Percentiles rank a stretch among this genome's conserved stretches.
These are phyloP conservation scores for Schizosaccharomyces japonicus DNA, from an alignment of 805 yeast genomes.

Conservation along the genomic window DNA sequence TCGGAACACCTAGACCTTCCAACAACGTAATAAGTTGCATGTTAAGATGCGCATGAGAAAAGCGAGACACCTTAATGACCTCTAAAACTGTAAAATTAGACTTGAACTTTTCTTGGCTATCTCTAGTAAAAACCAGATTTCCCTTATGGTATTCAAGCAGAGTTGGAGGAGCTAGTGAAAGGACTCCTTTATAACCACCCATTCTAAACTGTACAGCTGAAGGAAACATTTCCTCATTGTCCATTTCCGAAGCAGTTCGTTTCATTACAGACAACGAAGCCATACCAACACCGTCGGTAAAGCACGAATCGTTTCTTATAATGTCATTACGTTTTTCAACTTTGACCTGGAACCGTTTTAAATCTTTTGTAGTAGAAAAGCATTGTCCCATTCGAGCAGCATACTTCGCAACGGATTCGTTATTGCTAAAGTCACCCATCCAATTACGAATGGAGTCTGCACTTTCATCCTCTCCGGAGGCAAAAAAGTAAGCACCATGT, in stretches of 20 bases:
- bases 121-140: slow-evolving; percentile 2
- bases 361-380: not conserved
- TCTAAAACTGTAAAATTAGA: not conserved
- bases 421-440: slow-evolving; percentile 3
- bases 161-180: slow-evolving; percentile 3
- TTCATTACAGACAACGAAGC: slow-evolving; percentile 6
- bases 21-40: slow-evolving; percentile 6
- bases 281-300: slow-evolving; percentile 8
- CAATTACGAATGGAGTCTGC: not conserved
- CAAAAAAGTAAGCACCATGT: not conserved
- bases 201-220: slow-evolving; percentile 7
- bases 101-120: slow-evolving; percentile 6
- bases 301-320: not conserved
- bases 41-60: slow-evolving; percentile 4
- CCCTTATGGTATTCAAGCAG: slow-evolving; percentile 2
- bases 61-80: slow-evolving; percentile 1
- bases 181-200: slow-evolving; percentile 7
- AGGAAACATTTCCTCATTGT: slow-evolving; percentile 1
- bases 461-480: not conserved
- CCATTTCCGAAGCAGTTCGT: slow-evolving; percentile 1
- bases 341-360: not conserved
- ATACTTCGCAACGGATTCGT: not conserved
- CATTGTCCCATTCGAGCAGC: slow-evolving; percentile 5
- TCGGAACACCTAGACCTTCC: slow-evolving; percentile 6
- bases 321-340: slow-evolving; percentile 18